Percentiles rank a stretch among this genome's conserved stretches.
These are phyloP conservation scores for Gastrolobium villosum DNA, from an alignment of 306 rosid genomes.

Conservation along the genomic window DNA sequence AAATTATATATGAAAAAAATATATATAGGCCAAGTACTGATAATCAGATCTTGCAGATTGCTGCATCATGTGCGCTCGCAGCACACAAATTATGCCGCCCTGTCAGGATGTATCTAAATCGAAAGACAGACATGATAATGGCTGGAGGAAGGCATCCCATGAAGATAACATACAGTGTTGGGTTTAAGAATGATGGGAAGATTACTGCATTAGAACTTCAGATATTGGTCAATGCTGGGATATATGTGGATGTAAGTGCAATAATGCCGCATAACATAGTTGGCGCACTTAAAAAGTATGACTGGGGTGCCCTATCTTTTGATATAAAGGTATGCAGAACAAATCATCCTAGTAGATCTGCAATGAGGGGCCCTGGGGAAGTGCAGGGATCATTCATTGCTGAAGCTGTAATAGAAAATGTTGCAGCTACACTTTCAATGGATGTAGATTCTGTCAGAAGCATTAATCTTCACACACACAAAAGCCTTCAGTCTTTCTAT, in stretches of 20 bases:
- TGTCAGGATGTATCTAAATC: conserved; percentile 80
- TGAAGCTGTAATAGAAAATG: conserved; percentile 86
- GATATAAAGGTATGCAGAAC: conserved; percentile 91
- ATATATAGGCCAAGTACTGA: conserved; percentile 29
- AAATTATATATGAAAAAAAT: background rate
- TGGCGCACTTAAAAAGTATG: conserved; percentile 74
- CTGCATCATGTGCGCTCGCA: conserved; percentile 90
- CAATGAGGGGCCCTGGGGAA: conserved; percentile 96
- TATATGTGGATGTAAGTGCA: conserved; percentile 72
- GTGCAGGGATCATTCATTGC: conserved; percentile 93
- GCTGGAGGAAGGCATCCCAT: conserved; percentile 98
- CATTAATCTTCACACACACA: conserved; percentile 75
- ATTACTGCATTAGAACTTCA: conserved; percentile 81
- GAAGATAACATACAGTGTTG: conserved; percentile 85
- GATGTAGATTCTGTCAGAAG: conserved; percentile 82
- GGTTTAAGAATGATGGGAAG: conserved; percentile 88
- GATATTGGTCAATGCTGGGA: conserved; percentile 85
- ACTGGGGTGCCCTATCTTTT: conserved; percentile 90
- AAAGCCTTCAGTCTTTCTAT: conserved; percentile 72
- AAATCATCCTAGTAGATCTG: conserved; percentile 79
- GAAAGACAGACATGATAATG: conserved; percentile 92
- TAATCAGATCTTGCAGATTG: conserved; percentile 65
- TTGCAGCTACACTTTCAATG: conserved; percentile 76
- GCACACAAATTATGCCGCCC: conserved; percentile 82
- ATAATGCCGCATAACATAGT: conserved; percentile 62